phyloP scores from a whole-genome alignment of 2,329 filamentous ascomycete genomes.

The Aspergillus alliaceus region DNA sequence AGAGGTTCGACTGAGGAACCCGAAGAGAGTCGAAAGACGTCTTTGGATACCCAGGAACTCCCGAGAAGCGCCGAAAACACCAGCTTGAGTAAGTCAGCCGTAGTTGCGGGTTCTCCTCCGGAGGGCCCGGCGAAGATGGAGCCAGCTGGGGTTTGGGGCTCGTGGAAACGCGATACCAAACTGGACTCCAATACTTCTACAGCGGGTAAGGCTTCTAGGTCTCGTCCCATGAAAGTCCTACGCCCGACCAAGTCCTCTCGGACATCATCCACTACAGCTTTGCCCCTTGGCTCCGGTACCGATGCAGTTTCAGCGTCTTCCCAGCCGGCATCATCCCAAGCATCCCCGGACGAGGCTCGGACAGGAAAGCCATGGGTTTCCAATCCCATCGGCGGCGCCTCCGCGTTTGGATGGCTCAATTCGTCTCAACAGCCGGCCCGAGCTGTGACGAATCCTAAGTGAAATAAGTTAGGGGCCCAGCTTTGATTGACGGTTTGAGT shows the following conservation, averaged over 20 bases:
- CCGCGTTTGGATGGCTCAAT: conserved; percentile 92
- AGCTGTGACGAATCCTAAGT: conserved; percentile 20
- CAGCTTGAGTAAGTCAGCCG: conserved; percentile 23
- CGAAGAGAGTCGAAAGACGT: conserved; percentile 22
- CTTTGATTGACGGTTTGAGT: not conserved
- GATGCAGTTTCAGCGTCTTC: conserved; percentile 15
- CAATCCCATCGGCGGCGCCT: conserved; percentile 89
- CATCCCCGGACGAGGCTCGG: conserved; percentile 28
- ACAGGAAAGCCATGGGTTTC: conserved; percentile 56
- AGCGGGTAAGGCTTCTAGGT: conserved; percentile 62
- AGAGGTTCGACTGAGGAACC: conserved; percentile 25
- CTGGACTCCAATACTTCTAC: conserved; percentile 42
- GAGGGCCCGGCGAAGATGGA: conserved; percentile 29
- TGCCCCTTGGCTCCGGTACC: conserved; percentile 12
- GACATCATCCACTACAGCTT: conserved; percentile 25
- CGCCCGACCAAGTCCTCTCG: conserved; percentile 67
- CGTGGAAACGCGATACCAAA: conserved; percentile 61
- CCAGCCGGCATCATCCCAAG: conserved; percentile 18
- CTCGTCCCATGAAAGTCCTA: conserved; percentile 81
- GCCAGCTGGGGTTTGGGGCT: conserved; percentile 64
- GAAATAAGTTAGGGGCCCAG: conserved; percentile 23
- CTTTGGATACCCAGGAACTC: conserved; percentile 4
- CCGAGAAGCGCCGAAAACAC: conserved; percentile 14
- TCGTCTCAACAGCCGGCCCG: conserved; percentile 26
- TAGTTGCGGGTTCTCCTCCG: conserved; percentile 30